These are phyloP conservation scores for Yarrowia keelungensis DNA, from an alignment of 805 yeast genomes.

Conservation along the genomic window DNA sequence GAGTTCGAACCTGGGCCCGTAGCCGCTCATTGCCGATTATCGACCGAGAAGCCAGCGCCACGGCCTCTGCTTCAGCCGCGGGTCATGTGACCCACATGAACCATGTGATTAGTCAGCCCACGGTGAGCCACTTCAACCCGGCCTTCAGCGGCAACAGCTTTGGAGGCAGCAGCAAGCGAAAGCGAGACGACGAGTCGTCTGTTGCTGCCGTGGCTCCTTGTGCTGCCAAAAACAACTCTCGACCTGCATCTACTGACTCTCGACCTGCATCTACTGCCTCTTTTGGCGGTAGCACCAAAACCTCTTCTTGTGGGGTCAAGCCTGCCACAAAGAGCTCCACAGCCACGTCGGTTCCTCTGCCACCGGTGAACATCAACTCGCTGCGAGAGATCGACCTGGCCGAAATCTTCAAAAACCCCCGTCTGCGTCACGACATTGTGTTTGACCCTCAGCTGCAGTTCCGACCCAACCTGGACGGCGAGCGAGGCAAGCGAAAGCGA, in stretches of 20 bases:
- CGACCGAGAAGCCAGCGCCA: slow-evolving; percentile 19
- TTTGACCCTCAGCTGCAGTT: slow-evolving; percentile 93
- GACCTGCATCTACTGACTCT: neutral
- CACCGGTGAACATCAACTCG: slow-evolving; percentile 83
- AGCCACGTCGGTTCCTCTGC: slow-evolving; percentile 47
- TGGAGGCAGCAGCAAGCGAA: slow-evolving; percentile 12
- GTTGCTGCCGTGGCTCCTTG: neutral
- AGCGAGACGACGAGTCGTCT: slow-evolving; percentile 13
- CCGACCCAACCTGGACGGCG: slow-evolving; percentile 90
- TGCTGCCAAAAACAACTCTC: slow-evolving; percentile 1
- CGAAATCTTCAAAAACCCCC: slow-evolving; percentile 90
- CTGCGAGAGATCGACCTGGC: slow-evolving; percentile 85
- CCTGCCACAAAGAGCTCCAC: slow-evolving; percentile 9
- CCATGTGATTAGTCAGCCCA: slow-evolving; percentile 32
- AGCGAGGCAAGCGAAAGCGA: slow-evolving; percentile 81
- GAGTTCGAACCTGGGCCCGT: slow-evolving; percentile 25
- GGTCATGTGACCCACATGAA: slow-evolving; percentile 25
- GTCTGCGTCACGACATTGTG: slow-evolving; percentile 87
- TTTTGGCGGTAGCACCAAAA: slow-evolving; percentile 12
- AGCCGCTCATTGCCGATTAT: slow-evolving; percentile 28
- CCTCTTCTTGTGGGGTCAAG: neutral
- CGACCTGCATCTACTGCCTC: slow-evolving; percentile 29
- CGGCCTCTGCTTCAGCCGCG: slow-evolving; percentile 13
- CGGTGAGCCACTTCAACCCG: slow-evolving; percentile 18
- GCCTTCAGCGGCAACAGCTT: slow-evolving; percentile 15